These are phyloP conservation scores for Telopea speciosissima DNA, from an alignment of 177 flowering plant species.

Conservation along the genomic window DNA sequence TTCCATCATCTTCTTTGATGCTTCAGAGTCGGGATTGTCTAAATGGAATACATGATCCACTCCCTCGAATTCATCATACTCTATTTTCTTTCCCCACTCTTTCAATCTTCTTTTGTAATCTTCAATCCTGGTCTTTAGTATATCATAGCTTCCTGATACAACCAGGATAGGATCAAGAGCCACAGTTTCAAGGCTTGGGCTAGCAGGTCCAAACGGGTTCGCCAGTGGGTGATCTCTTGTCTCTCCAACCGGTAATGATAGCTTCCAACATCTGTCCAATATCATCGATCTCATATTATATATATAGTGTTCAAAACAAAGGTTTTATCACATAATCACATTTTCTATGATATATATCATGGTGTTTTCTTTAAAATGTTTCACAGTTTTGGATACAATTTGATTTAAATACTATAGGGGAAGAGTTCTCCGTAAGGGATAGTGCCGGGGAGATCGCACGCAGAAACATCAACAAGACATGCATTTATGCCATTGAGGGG, in stretches of 20 bases:
- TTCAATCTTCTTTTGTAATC: slow-evolving; percentile 40
- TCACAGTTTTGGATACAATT: too few species aligned
- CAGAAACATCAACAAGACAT: too few species aligned
- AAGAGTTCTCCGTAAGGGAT: too few species aligned
- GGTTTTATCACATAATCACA: too few species aligned
- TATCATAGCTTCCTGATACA: slow-evolving; percentile 38
- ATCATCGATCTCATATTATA: too few species aligned
- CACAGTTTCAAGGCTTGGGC: slow-evolving; percentile 18
- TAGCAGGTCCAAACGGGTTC: slow-evolving; percentile 45
- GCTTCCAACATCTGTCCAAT: slow-evolving; percentile 47
- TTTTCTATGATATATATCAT: too few species aligned
- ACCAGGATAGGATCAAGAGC: slow-evolving; percentile 43
- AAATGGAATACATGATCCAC: slow-evolving; percentile 54
- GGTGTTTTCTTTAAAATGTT: too few species aligned
- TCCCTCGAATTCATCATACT: slow-evolving; percentile 45
- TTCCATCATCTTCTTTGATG: slow-evolving; percentile 17
- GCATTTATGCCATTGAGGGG: too few species aligned
- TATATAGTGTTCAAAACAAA: too few species aligned
- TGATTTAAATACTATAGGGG: too few species aligned
- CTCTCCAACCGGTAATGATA: slow-evolving; percentile 38
- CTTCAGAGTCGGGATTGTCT: slow-evolving; percentile 36
- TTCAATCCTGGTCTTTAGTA: slow-evolving; percentile 44
- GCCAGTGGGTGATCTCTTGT: slow-evolving; percentile 45
- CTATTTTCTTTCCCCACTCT: slow-evolving; percentile 35
- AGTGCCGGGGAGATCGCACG: too few species aligned